phyloP scores from a whole-genome alignment of 2,329 filamentous ascomycete species.

The Fusarium verrucosum region DNA sequence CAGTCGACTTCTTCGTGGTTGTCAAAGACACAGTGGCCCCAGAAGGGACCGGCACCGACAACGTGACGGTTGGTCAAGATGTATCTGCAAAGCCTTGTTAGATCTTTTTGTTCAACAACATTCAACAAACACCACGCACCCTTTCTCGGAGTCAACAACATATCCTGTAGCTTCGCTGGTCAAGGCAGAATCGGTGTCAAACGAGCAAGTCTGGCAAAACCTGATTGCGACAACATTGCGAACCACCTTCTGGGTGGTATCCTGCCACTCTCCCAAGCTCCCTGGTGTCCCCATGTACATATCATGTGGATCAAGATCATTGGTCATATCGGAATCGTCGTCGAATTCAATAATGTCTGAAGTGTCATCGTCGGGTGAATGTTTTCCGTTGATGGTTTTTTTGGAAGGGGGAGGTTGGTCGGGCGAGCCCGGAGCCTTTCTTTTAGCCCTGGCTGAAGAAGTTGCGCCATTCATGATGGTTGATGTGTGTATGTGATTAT shows the following conservation, averaged over 20 bases:
- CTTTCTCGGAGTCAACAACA: conserved; percentile 92
- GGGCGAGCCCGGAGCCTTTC: conserved; percentile 59
- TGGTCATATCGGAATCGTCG: conserved; percentile 55
- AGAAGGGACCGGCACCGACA: conserved; percentile 94
- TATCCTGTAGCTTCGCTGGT: conserved; percentile 97
- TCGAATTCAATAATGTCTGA: conserved; percentile 55
- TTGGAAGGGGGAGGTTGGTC: conserved; percentile 50
- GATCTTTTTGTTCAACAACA: neutral
- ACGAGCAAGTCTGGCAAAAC: conserved; percentile 97
- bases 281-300: conserved; percentile 52
- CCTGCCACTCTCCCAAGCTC: conserved; percentile 80
- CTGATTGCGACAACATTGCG: conserved; percentile 98
- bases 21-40: conserved; percentile 98
- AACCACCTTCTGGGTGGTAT: conserved; percentile 92
- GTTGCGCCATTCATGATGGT: conserved; percentile 56
- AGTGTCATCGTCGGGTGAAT: conserved; percentile 61
- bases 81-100: conserved; percentile 58
- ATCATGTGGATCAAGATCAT: conserved; percentile 50
- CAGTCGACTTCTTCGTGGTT: conserved; percentile 98
- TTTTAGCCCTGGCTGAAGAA: conserved; percentile 58
- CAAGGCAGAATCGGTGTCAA: conserved; percentile 94
- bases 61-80: conserved; percentile 93
- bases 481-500: conserved; percentile 5
- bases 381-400: conserved; percentile 57
- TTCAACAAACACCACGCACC: conserved; percentile 59